Evolutionary conservation across 345 rosid species (phyloP), one percentile per base, ranked within the genome.

Genomic region (Eutrema heterophyllum): DNA sequence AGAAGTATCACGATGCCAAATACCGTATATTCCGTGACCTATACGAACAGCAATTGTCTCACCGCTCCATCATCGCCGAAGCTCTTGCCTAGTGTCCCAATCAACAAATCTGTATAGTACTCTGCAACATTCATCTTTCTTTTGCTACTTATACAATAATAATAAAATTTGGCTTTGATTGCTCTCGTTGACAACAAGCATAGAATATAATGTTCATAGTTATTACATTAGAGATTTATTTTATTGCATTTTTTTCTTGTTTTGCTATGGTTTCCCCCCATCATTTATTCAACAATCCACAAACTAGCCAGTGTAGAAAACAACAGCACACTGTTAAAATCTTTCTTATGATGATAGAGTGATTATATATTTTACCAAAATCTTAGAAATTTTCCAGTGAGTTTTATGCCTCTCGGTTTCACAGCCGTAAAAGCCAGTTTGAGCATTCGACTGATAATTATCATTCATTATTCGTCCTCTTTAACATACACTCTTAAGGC

Each of bases 1-100:
- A 86, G 87, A 88, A 89, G 83, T 94, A 88, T 72, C 99, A 94
- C 4, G 89, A 92, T 48, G 97, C 97, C 52, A 94, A 94, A 79
- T 89, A 92, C 81, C 75, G 40, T 6, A 85, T 92, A 18, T 92
- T 92, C 84, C 84, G 85, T 9, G 84, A 87, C 32, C 96, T 95
- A 33, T 86, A 92, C 27, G 80, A 86, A 76, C 90, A 86, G 74
- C 97, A 92, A 79, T 72, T 92, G 51, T 83, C 84, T 61, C 97
- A 86, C 48, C 93, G 92, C 46, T 80, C 88, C 7, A 80, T 82
- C 70, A 86, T 92, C 81, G 81, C 91, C 4, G 68, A 88, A 78
- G 96, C 97, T 77, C 79, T 89, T 84, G 79, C 83, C 1, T 84
- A 81, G 81, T 48, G 52, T 57, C 26, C 44, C 39, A 5, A 51